These are phyloP conservation scores for Eimeria maxima DNA, from an alignment of 169 alveolate genomes.

Conservation along the genomic window DNA sequence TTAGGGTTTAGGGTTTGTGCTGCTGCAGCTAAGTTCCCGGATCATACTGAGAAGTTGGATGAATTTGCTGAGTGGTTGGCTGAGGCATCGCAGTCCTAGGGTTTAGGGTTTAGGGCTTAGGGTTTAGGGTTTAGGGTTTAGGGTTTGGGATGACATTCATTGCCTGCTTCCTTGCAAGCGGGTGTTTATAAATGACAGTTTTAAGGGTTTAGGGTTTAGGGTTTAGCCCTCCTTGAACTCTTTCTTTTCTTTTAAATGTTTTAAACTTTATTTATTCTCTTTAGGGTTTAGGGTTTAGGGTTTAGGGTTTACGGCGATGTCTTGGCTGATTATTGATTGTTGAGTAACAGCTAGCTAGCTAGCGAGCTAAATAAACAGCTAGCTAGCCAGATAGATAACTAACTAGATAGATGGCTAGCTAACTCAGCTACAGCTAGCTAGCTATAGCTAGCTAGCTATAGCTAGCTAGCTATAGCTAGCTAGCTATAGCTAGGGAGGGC, in stretches of 20 bases:
- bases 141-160: background rate
- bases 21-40: constrained; percentile 40
- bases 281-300: background rate
- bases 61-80: constrained; percentile 34
- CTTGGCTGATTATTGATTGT: background rate
- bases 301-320: background rate
- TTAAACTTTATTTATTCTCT: background rate
- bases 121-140: constrained; percentile 15
- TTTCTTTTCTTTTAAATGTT: background rate
- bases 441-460: no score
- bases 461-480: no score
- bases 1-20: background rate
- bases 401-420: background rate
- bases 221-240: no score
- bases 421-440: no score
- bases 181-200: no score
- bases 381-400: no score
- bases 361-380: no score
- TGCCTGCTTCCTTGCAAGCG: no score
- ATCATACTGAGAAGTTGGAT: background rate
- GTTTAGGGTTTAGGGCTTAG: constrained; percentile 13
- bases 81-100: constrained; percentile 33
- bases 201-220: background rate
- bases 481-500: no score
- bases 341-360: background rate